Base-by-base conservation (phyloP, 1,284 basidiomycete species). In the Cystobasidiaceae sp. region DNA sequence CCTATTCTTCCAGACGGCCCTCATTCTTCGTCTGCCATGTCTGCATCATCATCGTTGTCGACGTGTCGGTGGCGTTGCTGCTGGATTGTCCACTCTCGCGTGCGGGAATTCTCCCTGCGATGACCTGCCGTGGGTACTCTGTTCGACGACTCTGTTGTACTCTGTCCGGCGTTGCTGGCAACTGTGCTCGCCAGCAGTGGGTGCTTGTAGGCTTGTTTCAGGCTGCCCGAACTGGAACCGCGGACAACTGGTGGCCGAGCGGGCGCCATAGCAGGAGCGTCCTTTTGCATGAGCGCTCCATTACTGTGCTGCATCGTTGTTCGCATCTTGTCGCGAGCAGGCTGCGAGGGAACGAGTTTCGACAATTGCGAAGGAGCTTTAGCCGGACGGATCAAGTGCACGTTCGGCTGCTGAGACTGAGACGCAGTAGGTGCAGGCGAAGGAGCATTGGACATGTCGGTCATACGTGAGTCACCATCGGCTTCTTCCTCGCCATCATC, bases 21-120 rank as follows among this genome's bases (percentile, higher is more conserved):
- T 59, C 44, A 59, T 37, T 59, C 56, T 39, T 46, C 25, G 34
- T 64, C 61, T 30, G 61, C 28, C 61, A 64, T 64, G 55, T 64
- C 61, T 15, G 61, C 48, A 43, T 64, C 61, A 27, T 56, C 41
- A 39, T 64, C 61, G 15, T 19, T 37, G n/a, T 8, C 17, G 15
- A 25, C 13, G 3, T 55, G 61, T 33, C 46, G 30, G 7, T 56
- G 61, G n/a, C 56, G 61, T 34, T 64, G 61, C 32, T 64, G 61
- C 21, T 55, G 52, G n/a, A 61, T 28, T n/a, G 52, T 64, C 61
- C 61, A 64, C 30, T 64, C 52, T 28, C 61, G 15, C 21, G 61
- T 64, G 13, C 61, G 30, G 25, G 46, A 51, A 33, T 64, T 56
- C 15, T 64, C 51, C 3, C 61, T 30, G 15, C 61, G 37, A 33